A percentile compares a stretch with the other conserved stretches of the same genome.
These are phyloP conservation scores for Ceratobasidium sp. DNA, from an alignment of 1,284 basidiomycete genomes.

Conservation along the genomic window DNA sequence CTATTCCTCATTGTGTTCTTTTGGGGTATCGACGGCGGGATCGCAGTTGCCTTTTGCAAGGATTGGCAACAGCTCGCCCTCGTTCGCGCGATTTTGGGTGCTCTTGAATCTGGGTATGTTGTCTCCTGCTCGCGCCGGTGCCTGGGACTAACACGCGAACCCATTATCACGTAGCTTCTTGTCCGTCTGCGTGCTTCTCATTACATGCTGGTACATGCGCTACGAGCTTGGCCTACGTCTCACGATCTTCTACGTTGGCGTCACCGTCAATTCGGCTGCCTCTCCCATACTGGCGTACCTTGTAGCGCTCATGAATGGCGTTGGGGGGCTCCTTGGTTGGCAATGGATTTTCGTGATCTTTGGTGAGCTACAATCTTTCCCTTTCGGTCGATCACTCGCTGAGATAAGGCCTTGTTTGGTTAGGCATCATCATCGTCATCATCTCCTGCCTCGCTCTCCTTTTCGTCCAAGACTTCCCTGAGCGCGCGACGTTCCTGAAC, in stretches of 20 bases:
- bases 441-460: conserved; percentile 10
- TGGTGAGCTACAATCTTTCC: not conserved
- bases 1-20: conserved; percentile 30
- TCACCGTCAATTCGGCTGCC: conserved; percentile 16
- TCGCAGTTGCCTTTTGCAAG: conserved; percentile 30
- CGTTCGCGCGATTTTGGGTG: conserved; percentile 29
- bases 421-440: conserved; percentile 19
- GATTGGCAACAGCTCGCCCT: conserved; percentile 36
- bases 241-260: conserved; percentile 31
- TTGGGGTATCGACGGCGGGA: conserved; percentile 35
- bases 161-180: conserved; percentile 18
- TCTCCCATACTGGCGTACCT: conserved; percentile 30
- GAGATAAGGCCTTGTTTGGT: not conserved
- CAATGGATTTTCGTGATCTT: conserved; percentile 40
- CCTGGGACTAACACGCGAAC: not conserved
- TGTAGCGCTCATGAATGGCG: conserved; percentile 27
- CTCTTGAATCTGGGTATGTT: conserved; percentile 17
- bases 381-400: not conserved
- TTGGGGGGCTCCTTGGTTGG: conserved; percentile 14
- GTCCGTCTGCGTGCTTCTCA: conserved; percentile 36
- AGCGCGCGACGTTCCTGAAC: conserved; percentile 30
- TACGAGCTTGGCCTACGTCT: conserved; percentile 34
- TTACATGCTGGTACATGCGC: conserved; percentile 39
- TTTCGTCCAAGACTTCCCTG: conserved; percentile 31
- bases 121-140: not conserved